Conservation (phyloP, 352 stramenopile species). For the Globisporangium paroecandrum region DNA sequence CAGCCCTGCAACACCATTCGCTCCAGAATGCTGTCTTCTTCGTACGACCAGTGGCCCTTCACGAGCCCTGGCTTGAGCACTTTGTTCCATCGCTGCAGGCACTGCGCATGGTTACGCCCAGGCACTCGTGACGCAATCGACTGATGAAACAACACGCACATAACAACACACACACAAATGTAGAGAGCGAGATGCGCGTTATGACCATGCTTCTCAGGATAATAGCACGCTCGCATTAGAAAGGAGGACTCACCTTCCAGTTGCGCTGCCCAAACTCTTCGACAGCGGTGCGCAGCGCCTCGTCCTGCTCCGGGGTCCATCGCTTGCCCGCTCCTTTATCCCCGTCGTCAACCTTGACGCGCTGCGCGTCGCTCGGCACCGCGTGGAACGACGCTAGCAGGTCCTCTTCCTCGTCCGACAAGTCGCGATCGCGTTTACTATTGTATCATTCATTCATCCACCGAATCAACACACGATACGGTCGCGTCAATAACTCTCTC, state of each 20-base stretch:
- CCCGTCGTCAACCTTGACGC: constrained; percentile 39
- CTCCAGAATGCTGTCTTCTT: constrained; percentile 88
- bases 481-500: background rate
- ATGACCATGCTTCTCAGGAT: background rate
- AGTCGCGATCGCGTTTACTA: constrained; percentile 10
- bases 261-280: constrained; percentile 77
- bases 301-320: constrained; percentile 74
- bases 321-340: constrained; percentile 51
- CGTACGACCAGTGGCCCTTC: constrained; percentile 91
- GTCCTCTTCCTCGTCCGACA: constrained; percentile 25
- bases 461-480: background rate
- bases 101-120: constrained; percentile 68
- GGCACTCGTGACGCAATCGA: constrained; percentile 60
- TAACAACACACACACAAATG: background rate
- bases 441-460: background rate
- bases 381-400: constrained; percentile 50
- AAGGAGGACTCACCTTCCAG: constrained; percentile 60
- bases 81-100: constrained; percentile 80
- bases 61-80: constrained; percentile 89
- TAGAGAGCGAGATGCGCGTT: background rate
- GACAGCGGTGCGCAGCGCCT: constrained; percentile 66
- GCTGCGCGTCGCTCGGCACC: constrained; percentile 48
- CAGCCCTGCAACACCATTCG: constrained; percentile 76
- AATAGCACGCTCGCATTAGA: background rate
- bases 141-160: constrained; percentile 8